These are phyloP conservation scores for Paramecium octaurelia DNA, from an alignment of 73 alveolate genomes.

Conservation along the genomic window DNA sequence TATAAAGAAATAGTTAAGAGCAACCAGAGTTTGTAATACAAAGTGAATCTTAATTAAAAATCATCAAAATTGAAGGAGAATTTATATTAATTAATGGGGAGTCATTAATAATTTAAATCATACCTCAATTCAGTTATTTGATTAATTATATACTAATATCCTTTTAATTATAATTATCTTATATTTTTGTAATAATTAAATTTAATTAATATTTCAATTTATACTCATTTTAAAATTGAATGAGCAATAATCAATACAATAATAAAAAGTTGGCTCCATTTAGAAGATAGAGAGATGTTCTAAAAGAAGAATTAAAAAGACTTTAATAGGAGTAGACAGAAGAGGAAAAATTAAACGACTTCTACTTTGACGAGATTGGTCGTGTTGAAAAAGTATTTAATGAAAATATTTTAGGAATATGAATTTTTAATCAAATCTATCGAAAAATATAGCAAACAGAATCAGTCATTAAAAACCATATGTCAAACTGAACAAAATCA, in stretches of 20 bases:
- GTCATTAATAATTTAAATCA: not conserved
- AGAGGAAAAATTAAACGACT: not conserved
- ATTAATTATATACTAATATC: not conserved
- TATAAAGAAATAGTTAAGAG: not conserved
- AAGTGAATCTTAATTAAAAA: not conserved
- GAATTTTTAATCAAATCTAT: not conserved
- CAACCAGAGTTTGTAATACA: not conserved
- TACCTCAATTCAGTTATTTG: not conserved
- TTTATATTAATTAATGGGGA: not conserved
- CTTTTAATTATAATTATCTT: not conserved
- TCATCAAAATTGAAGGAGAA: not conserved
- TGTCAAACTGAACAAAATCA: not conserved
- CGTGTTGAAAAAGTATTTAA: not conserved
- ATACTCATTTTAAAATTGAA: not conserved
- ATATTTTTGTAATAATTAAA: not conserved
- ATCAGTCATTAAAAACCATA: not conserved
- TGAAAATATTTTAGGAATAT: not conserved
- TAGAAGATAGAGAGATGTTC: not conserved
- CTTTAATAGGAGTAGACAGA: not conserved
- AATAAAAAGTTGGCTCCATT: not conserved
- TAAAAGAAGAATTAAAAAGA: not conserved
- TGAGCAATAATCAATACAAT: conserved; percentile 5
- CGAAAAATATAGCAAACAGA: not conserved
- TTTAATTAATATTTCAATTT: not conserved
- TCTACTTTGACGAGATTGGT: not conserved